phyloP scores from a whole-genome alignment of 2,329 filamentous ascomycete species.

The Monilinia aucupariae region DNA sequence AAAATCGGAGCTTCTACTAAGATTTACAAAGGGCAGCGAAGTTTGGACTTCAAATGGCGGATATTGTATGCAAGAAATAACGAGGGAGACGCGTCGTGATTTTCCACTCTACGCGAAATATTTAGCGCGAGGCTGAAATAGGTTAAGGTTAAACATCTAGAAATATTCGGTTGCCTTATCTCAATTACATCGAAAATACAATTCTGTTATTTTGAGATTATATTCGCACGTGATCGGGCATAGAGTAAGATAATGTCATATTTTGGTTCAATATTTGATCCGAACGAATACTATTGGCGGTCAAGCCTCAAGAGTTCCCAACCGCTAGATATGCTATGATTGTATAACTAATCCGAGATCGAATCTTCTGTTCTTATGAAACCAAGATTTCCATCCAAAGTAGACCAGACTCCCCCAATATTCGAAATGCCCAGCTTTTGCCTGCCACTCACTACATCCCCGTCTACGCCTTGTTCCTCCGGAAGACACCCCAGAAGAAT shows the following conservation, averaged over 20 bases:
- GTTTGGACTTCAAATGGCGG: not conserved
- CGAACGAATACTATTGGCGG: not conserved
- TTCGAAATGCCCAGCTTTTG: constrained; percentile 7
- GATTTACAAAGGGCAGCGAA: not conserved
- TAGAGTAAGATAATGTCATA: not conserved
- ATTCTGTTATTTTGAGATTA: not conserved
- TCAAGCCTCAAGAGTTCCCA: not conserved
- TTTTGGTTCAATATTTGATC: not conserved
- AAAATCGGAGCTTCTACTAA: not conserved
- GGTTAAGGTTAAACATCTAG: not conserved
- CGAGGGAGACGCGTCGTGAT: constrained; percentile 17
- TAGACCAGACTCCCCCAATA: constrained; percentile 30
- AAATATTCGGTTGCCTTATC: not conserved
- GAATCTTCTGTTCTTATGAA: constrained; percentile 27
- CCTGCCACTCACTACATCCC: not conserved
- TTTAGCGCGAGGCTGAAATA: constrained; percentile 9
- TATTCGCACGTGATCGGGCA: too few species aligned
- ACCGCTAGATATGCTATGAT: not conserved
- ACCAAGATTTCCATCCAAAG: constrained; percentile 33
- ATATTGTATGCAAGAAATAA: not conserved
- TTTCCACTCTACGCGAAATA: constrained; percentile 17
- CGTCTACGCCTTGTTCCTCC: constrained; percentile 7
- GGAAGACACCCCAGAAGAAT: constrained; percentile 40
- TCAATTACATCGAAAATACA: not conserved
- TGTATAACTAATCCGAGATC: not conserved